Evolutionary conservation across 2,329 filamentous ascomycete species (phyloP), one percentile per base, ranked within the genome.

Genomic region (Epichloe amarillans): DNA sequence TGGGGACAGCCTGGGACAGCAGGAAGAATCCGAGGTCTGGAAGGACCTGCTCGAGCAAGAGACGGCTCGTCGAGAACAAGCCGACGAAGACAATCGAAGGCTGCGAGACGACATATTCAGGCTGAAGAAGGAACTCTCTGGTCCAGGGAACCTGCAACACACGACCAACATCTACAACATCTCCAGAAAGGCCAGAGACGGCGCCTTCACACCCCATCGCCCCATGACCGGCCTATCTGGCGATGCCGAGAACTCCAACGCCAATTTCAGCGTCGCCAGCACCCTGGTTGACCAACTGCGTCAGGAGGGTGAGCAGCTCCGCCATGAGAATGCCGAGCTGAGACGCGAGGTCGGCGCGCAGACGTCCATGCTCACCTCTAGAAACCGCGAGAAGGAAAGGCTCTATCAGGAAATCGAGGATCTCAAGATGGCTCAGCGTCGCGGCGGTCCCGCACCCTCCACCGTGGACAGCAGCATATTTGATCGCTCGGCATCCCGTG

Each of bases 351-450:
- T 97, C 33, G 88, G 90, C 54, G 93, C 93, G 3, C 93, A 98
- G 65, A 95, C 90, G 1, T 96, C 90, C 0, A 97, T 98, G 88
- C 77, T 98, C 36, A 96, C 91, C 1, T 97, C 93, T 37, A 80
- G 93, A 23, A 96, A 96, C 62, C 85, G 89, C 26, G 93, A 98
- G 64, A 94, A 95, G 63, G 90, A 97, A 64, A 82, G 89, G 5
- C 74, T 98, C 8, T 95, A 97, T 65, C 88, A 95, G 63, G 91
- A 98, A 64, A 97, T 97, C 55, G 93, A 98, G 67, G 90, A 96
- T 54, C 74, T 98, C 55, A 98, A 97, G 69, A 81, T 97, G 60
- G 82, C 86, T 2, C 84, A 89, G 57, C 83, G 89, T 50, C 82
- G 88, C 55, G 80, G 80, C 33, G 85, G 77, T 4, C 19, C 42